Evolutionary conservation across 2,329 filamentous ascomycete genomes (phyloP).

Genomic region (Neonectria neomacrospora): DNA sequence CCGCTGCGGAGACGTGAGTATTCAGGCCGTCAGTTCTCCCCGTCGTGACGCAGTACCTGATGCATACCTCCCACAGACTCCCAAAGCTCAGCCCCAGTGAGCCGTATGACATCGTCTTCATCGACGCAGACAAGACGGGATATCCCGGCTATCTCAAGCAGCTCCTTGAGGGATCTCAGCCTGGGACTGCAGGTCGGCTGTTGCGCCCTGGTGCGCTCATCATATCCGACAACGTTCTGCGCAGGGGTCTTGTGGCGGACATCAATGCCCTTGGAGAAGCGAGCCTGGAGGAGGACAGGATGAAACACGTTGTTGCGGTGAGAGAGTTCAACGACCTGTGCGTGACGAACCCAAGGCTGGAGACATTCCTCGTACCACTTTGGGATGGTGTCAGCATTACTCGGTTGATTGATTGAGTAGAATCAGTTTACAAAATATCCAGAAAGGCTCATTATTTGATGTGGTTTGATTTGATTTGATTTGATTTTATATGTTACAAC

Average conservation of each 20-base stretch:
- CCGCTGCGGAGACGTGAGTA: conserved; percentile 59
- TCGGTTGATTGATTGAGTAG: conserved; percentile 54
- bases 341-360: conserved; percentile 50
- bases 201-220: conserved; percentile 62
- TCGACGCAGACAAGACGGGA: conserved; percentile 65
- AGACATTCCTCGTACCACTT: conserved; percentile 55
- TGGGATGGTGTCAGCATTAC: conserved; percentile 57
- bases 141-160: conserved; percentile 60
- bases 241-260: conserved; percentile 59
- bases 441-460: neutral
- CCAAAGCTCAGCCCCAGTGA: conserved; percentile 44
- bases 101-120: conserved; percentile 65
- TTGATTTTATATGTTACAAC: neutral
- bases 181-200: conserved; percentile 53
- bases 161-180: conserved; percentile 57
- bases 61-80: conserved; percentile 43
- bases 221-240: conserved; percentile 65
- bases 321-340: conserved; percentile 51
- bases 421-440: conserved; percentile 1
- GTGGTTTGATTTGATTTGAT: neutral
- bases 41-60: neutral
- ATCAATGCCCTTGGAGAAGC: conserved; percentile 37
- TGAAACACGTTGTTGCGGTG: conserved; percentile 43
- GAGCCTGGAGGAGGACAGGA: conserved; percentile 33
- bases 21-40: neutral